These are phyloP conservation scores for Emmonsiellopsis sp. DNA, from an alignment of 2,329 filamentous ascomycete genomes.

Conservation along the genomic window DNA sequence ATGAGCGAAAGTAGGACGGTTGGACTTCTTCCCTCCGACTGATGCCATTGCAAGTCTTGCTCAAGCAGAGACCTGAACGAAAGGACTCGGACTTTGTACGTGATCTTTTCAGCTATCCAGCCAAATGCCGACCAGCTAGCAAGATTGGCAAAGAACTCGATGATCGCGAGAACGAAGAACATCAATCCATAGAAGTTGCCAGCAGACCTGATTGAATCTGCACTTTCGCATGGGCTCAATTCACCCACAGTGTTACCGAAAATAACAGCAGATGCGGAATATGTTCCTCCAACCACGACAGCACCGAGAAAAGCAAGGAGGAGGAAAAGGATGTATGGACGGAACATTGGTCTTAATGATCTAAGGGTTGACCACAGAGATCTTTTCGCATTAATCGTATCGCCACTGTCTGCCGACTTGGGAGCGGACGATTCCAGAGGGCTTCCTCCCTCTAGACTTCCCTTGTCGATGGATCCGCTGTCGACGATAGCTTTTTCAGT, in stretches of 20 bases:
- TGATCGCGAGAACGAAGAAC: conserved; percentile 52
- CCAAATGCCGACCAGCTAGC: conserved; percentile 52
- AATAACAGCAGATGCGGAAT: conserved; percentile 49
- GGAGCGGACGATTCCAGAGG: conserved; percentile 2
- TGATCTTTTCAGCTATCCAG: conserved; percentile 53
- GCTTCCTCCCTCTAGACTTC: conserved; percentile 3
- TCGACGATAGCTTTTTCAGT: not conserved
- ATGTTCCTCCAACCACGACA: conserved; percentile 48
- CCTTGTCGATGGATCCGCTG: not conserved
- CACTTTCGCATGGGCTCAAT: conserved; percentile 45
- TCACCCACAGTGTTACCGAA: conserved; percentile 53
- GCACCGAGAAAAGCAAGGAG: conserved; percentile 43
- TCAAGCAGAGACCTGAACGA: conserved; percentile 57
- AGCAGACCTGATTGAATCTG: conserved; percentile 38
- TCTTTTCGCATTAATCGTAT: conserved; percentile 10
- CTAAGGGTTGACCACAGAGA: conserved; percentile 9
- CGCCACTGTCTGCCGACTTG: conserved; percentile 12
- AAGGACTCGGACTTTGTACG: conserved; percentile 55
- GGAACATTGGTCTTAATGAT: conserved; percentile 25
- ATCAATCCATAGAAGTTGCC: conserved; percentile 50
- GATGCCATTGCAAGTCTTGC: conserved; percentile 63
- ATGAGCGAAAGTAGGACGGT: conserved; percentile 57
- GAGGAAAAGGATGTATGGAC: conserved; percentile 38
- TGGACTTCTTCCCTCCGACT: conserved; percentile 54
- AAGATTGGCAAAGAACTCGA: conserved; percentile 54